A percentile compares a stretch with the other conserved stretches of the same genome.
Conservation (phyloP, 1,139 yeast genomes). For the Geotrichum restrictum region DNA sequence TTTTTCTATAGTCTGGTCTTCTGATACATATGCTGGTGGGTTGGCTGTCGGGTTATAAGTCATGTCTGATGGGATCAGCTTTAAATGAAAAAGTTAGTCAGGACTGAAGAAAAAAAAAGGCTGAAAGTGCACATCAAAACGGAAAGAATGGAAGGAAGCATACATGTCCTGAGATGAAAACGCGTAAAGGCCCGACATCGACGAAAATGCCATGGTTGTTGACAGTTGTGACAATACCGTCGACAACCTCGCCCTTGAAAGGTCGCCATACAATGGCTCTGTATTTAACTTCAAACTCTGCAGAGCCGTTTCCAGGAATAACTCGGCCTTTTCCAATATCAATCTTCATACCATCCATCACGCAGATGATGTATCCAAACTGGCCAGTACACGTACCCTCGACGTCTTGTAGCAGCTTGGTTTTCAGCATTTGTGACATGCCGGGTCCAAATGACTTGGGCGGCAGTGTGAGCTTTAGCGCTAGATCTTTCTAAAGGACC, state of each 20-base stretch:
- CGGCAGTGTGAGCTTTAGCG: constrained; percentile 86
- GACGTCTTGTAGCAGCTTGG: constrained; percentile 86
- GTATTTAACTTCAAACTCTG: constrained; percentile 93
- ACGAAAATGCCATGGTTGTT: constrained; percentile 96
- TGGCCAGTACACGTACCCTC: constrained; percentile 99
- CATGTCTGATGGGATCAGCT: constrained; percentile 88
- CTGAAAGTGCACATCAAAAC: too few relatives aligned
- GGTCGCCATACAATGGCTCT: constrained; percentile 98
- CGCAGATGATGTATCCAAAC: constrained; percentile 95
- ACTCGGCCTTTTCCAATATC: constrained; percentile 94
- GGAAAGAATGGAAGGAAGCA: constrained; percentile 19
- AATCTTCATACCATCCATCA: constrained; percentile 87
- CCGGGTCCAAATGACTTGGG: constrained; percentile 98
- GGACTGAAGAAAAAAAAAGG: background rate
- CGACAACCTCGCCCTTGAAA: constrained; percentile 96
- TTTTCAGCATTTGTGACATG: constrained; percentile 88
- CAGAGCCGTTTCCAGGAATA: constrained; percentile 86
- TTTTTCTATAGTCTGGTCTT: constrained; percentile 90
- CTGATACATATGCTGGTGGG: constrained; percentile 97
- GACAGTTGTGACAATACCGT: constrained; percentile 90
- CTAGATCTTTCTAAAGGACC: constrained; percentile 66
- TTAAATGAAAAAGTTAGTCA: constrained; percentile 13
- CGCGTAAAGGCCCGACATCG: constrained; percentile 95
- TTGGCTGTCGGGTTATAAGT: constrained; percentile 91
- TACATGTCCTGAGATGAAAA: constrained; percentile 84